phyloP scores from a whole-genome alignment of 2,329 filamentous ascomycete species.

The Cladophialophora psammophila region DNA sequence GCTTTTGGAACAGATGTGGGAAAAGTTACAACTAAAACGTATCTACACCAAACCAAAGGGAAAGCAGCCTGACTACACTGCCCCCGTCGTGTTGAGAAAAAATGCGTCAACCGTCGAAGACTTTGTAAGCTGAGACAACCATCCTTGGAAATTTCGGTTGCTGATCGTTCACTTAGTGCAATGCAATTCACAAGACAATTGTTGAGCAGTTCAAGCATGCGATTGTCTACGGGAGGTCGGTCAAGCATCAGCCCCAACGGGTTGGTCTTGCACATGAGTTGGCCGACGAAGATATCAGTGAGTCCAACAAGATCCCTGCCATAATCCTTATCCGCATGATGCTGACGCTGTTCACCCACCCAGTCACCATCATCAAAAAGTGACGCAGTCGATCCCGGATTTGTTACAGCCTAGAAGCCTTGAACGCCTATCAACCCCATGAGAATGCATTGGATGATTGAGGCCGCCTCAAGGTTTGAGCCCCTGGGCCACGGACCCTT shows the following conservation, averaged over 20 bases:
- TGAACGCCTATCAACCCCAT: constrained; percentile 9
- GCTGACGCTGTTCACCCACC: constrained; percentile 27
- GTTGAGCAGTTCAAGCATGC: constrained; percentile 94
- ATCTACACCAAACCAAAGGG: constrained; percentile 99
- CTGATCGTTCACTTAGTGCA: constrained; percentile 70
- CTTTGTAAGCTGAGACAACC: constrained; percentile 76
- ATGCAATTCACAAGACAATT: constrained; percentile 95
- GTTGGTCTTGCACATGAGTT: constrained; percentile 91
- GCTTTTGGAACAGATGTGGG: constrained; percentile 97
- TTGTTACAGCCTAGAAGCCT: constrained; percentile 12
- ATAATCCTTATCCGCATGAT: background rate
- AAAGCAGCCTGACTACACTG: constrained; percentile 86
- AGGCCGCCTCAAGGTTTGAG: constrained; percentile 27
- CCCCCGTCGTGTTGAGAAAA: constrained; percentile 86
- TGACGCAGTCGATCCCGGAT: constrained; percentile 32
- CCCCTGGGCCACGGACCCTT: constrained; percentile 18
- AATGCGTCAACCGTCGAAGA: constrained; percentile 90
- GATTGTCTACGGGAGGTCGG: constrained; percentile 95
- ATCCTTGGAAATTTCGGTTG: constrained; percentile 33
- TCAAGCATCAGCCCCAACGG: constrained; percentile 97
- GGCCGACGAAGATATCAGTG: constrained; percentile 96
- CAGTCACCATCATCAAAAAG: constrained; percentile 49
- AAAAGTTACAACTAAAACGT: constrained; percentile 87
- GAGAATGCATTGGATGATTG: constrained; percentile 8
- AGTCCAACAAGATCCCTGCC: constrained; percentile 48